Evolutionary conservation across 2,329 filamentous ascomycete genomes (phyloP).

Genomic region (Basipetospora sp.): DNA sequence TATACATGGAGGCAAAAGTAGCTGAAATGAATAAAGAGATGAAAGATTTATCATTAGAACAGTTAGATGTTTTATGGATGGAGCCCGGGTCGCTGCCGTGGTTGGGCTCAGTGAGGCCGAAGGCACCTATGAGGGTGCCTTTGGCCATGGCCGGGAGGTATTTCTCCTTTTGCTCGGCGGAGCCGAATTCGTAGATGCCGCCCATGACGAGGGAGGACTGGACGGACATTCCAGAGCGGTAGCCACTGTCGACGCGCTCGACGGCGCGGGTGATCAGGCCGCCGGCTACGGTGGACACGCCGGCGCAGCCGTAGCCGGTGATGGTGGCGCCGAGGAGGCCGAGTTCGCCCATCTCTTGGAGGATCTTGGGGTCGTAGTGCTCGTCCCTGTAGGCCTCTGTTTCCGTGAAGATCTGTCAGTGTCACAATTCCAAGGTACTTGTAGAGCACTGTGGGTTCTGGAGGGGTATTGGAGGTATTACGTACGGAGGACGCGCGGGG

Average conservation of each 20-base stretch:
- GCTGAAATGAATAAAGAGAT: no score
- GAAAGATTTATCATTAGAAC: no score
- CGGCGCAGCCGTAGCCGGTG: conserved; percentile 75
- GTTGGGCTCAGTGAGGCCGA: conserved; percentile 83
- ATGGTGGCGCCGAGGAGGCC: conserved; percentile 80
- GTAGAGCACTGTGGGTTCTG: no score
- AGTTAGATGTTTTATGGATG: no score
- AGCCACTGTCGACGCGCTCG: conserved; percentile 80
- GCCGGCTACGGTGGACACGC: conserved; percentile 74
- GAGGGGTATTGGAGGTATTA: no score
- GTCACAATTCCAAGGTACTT: no score
- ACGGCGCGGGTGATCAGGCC: conserved; percentile 82
- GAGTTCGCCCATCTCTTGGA: conserved; percentile 82
- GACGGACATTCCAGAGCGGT: conserved; percentile 84
- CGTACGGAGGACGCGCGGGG: conserved; percentile 51
- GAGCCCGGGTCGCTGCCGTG: conserved; percentile 83
- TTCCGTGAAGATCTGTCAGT: no score
- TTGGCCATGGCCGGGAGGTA: conserved; percentile 70
- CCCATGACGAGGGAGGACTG: conserved; percentile 91
- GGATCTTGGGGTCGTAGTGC: conserved; percentile 69
- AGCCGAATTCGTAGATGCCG: conserved; percentile 74
- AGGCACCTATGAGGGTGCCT: conserved; percentile 69
- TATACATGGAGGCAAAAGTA: no score
- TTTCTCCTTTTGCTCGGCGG: conserved; percentile 73
- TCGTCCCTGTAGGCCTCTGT: conserved; percentile 73